Evolutionary conservation across 2,329 filamentous ascomycete genomes (phyloP), one percentile per base, ranked within the genome.

Genomic region (Penicillium capsulatum): DNA sequence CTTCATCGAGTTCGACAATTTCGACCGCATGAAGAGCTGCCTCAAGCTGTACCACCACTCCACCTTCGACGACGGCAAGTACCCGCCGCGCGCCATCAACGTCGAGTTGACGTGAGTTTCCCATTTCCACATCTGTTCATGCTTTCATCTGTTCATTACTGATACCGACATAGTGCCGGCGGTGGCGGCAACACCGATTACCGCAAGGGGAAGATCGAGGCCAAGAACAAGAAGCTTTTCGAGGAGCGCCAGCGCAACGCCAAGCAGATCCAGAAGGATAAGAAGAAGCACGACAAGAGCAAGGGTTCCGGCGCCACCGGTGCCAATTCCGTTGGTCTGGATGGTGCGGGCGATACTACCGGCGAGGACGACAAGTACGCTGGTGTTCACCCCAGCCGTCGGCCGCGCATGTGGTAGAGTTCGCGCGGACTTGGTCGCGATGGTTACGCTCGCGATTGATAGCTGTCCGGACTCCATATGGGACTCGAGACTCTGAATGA

Each of bases 11-110:
- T 97, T 96, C 61, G 81, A 81, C 49, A 77, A 81, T 52, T 94
- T 83, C 68, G 85, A 90, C 66, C 80, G 84, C 60, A 94, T 95
- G 88, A 86, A 94, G 73, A 92, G 87, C 20, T 94, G 88, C 60
- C 74, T 97, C 45, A 86, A 90, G 66, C 80, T 88, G 49, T 91
- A 91, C 68, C 90, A 97, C 68, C 90, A 96, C 69, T 84, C 80
- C 44, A 75, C 76, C 48, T 94, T 96, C 61, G 70, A 79, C 43
- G 74, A 76, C 37, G 70, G 70, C 26, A 70, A 69, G 55, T 71
- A 65, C 20, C 65, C 67, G 1, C 69, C 81, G 36, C 75, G 91
- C 54, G 85, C 83, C 67, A 94, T 97, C 57, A 96, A 95, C 61
- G 86, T 96, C 17, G 91, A 96, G 69, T 69, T 97, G 51, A 95